Conservation (phyloP, 2,329 filamentous ascomycete species). For the Macroventuria anomochaeta region DNA sequence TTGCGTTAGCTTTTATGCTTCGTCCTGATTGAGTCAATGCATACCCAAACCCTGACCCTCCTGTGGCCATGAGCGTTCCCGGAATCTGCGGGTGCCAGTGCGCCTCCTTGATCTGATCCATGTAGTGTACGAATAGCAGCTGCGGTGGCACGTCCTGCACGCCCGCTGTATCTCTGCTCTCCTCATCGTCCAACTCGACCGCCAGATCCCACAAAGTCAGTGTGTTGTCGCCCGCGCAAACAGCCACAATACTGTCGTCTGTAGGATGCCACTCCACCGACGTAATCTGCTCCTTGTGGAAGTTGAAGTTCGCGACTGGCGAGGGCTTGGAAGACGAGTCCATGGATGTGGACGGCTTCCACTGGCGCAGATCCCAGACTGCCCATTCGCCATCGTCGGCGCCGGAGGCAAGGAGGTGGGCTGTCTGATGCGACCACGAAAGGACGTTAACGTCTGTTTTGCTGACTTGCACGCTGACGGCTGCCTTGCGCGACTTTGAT, state of each 20-base stretch:
- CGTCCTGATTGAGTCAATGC: too few relatives aligned
- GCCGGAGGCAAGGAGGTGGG: slow-evolving; percentile 88
- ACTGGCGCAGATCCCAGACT: slow-evolving; percentile 95
- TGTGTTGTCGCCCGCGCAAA: slow-evolving; percentile 91
- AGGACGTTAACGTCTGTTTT: slow-evolving; percentile 92
- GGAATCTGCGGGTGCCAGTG: slow-evolving; percentile 99
- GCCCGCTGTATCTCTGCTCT: slow-evolving; percentile 86
- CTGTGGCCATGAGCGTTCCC: slow-evolving; percentile 86
- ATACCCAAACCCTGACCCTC: slow-evolving; percentile 78
- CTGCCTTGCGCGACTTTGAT: slow-evolving; percentile 87
- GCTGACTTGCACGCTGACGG: slow-evolving; percentile 84
- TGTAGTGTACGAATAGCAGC: slow-evolving; percentile 94
- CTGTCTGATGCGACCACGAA: slow-evolving; percentile 89
- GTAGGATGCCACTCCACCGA: slow-evolving; percentile 97
- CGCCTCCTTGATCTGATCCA: slow-evolving; percentile 91
- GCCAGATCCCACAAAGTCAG: slow-evolving; percentile 96
- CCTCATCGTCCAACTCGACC: slow-evolving; percentile 95
- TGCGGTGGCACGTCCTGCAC: slow-evolving; percentile 92
- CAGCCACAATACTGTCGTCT: slow-evolving; percentile 92
- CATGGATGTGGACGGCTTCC: slow-evolving; percentile 72
- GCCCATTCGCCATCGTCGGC: slow-evolving; percentile 93
- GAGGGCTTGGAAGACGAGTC: slow-evolving; percentile 63
- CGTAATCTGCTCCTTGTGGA: slow-evolving; percentile 96
- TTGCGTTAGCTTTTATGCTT: slow-evolving; percentile 16
- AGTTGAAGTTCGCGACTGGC: slow-evolving; percentile 90